phyloP scores from a whole-genome alignment of 305 asterid species.

The Fraxinus dipetala region DNA sequence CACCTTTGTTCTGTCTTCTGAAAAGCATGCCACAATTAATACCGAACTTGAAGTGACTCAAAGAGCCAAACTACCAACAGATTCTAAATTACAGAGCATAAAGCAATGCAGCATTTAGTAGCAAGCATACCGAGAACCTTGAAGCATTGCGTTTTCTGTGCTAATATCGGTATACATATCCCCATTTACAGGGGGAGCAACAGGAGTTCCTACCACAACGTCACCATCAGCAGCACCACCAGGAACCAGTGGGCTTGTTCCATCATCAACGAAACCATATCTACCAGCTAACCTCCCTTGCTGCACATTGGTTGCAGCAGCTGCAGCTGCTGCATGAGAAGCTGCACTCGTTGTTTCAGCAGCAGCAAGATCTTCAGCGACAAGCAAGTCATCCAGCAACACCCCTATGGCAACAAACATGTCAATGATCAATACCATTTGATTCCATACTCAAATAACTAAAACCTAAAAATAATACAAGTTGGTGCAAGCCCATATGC shows the following conservation, averaged over 20 bases:
- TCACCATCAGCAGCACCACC: slow-evolving; percentile 68
- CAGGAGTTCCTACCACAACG: slow-evolving; percentile 90
- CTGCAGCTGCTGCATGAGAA: slow-evolving; percentile 93
- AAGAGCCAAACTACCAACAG: slow-evolving; percentile 3
- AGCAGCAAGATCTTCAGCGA: slow-evolving; percentile 96
- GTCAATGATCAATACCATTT: slow-evolving; percentile 14
- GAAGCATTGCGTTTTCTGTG: slow-evolving; percentile 86
- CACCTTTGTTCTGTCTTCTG: slow-evolving; percentile 89
- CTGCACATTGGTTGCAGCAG: slow-evolving; percentile 63
- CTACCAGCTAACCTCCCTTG: slow-evolving; percentile 70
- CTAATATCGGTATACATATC: slow-evolving; percentile 89
- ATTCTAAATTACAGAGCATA: background rate
- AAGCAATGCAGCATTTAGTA: slow-evolving; percentile 10
- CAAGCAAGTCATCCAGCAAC: slow-evolving; percentile 87
- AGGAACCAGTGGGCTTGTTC: slow-evolving; percentile 50
- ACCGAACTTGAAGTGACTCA: slow-evolving; percentile 18
- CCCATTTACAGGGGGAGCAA: slow-evolving; percentile 93
- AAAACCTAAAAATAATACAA: background rate
- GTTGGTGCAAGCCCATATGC: background rate
- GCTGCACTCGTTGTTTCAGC: slow-evolving; percentile 93
- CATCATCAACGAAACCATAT: slow-evolving; percentile 65
- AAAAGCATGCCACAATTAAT: slow-evolving; percentile 24
- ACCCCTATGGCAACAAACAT: slow-evolving; percentile 53
- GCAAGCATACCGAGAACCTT: slow-evolving; percentile 62
- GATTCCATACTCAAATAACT: slow-evolving; percentile 8